Evolutionary conservation across 2,329 filamentous ascomycete species (phyloP), one percentile per base, ranked within the genome.

Genomic region (Neofusicoccum umdonicola): DNA sequence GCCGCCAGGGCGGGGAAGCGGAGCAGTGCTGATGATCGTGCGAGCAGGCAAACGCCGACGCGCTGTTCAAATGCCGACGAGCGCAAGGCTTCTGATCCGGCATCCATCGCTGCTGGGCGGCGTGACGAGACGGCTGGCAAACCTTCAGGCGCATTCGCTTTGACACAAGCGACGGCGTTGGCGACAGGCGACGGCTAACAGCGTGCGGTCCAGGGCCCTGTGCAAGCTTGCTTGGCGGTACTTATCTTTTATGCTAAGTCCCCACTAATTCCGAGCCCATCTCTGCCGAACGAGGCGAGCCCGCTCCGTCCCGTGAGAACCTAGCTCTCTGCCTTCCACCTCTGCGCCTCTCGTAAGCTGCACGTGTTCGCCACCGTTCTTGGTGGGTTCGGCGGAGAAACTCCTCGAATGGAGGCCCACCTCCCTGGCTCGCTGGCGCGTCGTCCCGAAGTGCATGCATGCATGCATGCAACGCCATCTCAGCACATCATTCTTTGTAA

Each of bases 151-250:
- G 37, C 52, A 31, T 31, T 31, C 27, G 5, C 27, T 7, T 3
- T 31, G 27, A 31, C 27, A 31, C 27, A 31, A 7, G 27, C 6
- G 27, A 31, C 27, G 27, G 19, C 31, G 22, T 27, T 52, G n/a
- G 9, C 15, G 37, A 13, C 19, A 34, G 41, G 8, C 19, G 13
- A 31, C 54, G 52, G 52, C 39, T 42, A 19, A 13, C 19, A 17
- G 37, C 39, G 39, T 41, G 15, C 27, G 41, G 9, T 22, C 3
- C 22, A 12, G 27, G 35, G n/a, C 39, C 42, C 11, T 45, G 27
- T 35, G 42, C 56, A 60, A 60, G 56, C 42, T 60, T 39, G 22
- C 56, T 60, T 60, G 56, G 56, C 56, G 35, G 42, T 27, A 47
- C 56, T 35, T 60, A 47, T 60, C 56, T 35, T 47, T 17, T 27